phyloP scores from a whole-genome alignment of 345 rosid species.

The Raphanus sativus region DNA sequence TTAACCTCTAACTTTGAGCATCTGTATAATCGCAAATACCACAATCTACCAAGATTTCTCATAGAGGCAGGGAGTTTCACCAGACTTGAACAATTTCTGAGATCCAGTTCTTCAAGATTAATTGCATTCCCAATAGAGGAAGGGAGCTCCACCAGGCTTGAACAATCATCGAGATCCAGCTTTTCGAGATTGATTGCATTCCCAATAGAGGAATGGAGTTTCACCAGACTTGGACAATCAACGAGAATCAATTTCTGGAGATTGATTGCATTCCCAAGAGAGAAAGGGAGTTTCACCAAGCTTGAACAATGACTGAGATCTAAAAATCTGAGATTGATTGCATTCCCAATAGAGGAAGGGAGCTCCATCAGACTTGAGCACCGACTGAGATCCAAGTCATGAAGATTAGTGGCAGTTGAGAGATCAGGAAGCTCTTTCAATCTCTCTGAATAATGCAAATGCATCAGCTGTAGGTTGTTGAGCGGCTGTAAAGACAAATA shows the following conservation, averaged over 20 bases:
- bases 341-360: background rate
- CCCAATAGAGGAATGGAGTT: background rate
- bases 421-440: background rate
- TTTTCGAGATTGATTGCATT: background rate
- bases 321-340: background rate
- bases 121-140: background rate
- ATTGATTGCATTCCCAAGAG: background rate
- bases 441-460: background rate
- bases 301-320: background rate
- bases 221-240: too few relatives aligned
- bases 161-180: background rate
- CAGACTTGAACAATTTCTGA: background rate
- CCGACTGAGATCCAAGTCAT: background rate
- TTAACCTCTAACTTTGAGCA: background rate
- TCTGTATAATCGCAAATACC: background rate
- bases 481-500: background rate
- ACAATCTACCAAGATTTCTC: background rate
- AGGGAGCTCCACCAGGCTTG: background rate
- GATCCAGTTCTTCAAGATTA: background rate
- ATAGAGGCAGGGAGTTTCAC: background rate
- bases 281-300: background rate
- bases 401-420: background rate
- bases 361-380: background rate
- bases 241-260: too few relatives aligned
- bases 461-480: background rate